Evolutionary conservation across 2,329 filamentous ascomycete genomes (phyloP).

Genomic region (Berkeleyomyces rouxiae): DNA sequence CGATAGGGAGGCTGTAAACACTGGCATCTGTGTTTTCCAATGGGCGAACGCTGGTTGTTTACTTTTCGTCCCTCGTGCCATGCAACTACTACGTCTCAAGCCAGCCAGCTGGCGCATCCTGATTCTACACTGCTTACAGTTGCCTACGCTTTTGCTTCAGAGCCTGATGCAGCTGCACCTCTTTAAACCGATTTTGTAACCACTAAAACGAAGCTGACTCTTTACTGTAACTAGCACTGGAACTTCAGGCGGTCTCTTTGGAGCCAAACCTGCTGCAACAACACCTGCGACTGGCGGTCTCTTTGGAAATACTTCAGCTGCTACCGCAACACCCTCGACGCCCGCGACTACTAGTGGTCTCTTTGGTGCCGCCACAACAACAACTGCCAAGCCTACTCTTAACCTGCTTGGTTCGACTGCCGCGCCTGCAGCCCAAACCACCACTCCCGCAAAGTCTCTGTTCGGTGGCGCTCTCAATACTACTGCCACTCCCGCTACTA

Average conservation of each 20-base stretch:
- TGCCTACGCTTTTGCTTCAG: no score
- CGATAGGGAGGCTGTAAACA: neutral
- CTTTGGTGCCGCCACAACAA: slow-evolving; percentile 21
- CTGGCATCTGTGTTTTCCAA: neutral
- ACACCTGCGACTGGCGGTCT: slow-evolving; percentile 22
- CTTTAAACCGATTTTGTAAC: no score
- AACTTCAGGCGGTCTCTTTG: slow-evolving; percentile 7
- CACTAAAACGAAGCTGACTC: neutral
- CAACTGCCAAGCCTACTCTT: slow-evolving; percentile 18
- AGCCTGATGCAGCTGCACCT: slow-evolving; percentile 3
- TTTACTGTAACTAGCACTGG: slow-evolving; percentile 14
- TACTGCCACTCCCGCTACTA: slow-evolving; percentile 11
- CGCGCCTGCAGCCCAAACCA: slow-evolving; percentile 11
- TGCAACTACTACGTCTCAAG: neutral
- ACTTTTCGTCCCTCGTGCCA: neutral
- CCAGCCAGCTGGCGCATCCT: neutral
- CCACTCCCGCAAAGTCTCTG: slow-evolving; percentile 15
- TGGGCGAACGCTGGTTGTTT: neutral
- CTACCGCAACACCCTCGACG: slow-evolving; percentile 15
- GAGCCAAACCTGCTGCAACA: slow-evolving; percentile 17
- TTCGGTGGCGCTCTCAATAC: slow-evolving; percentile 8
- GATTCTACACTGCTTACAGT: neutral
- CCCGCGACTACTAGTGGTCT: slow-evolving; percentile 22
- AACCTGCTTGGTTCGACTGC: slow-evolving; percentile 21
- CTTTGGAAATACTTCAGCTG: slow-evolving; percentile 20